These are phyloP conservation scores for Phialophora chinensis DNA, from an alignment of 2,329 filamentous ascomycete species.

Conservation along the genomic window DNA sequence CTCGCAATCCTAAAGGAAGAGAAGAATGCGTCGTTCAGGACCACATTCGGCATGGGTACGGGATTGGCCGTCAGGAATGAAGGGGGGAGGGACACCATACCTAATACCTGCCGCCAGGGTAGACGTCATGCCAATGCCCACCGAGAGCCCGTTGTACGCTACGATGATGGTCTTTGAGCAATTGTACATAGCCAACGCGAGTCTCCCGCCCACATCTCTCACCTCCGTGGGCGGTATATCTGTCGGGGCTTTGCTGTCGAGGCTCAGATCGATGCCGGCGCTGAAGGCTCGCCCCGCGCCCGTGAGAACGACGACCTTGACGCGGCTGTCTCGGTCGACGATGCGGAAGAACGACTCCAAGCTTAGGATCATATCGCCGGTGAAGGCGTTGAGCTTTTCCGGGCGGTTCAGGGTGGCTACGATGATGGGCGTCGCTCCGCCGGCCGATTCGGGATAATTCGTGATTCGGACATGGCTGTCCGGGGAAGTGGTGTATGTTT, in stretches of 20 bases:
- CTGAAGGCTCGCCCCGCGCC: conserved; percentile 41
- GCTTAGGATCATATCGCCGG: conserved; percentile 56
- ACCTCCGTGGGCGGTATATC: conserved; percentile 12
- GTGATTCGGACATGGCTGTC: conserved; percentile 16
- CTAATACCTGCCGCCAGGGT: conserved; percentile 63
- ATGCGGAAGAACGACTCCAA: conserved; percentile 45
- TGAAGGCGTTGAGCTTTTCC: conserved; percentile 65
- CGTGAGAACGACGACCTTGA: conserved; percentile 25
- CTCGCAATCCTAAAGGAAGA: conserved; percentile 53
- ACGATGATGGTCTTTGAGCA: conserved; percentile 22
- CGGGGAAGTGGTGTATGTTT: conserved; percentile 8
- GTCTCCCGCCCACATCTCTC: conserved; percentile 13
- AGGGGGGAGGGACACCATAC: not conserved
- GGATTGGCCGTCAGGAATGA: not conserved
- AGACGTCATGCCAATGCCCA: conserved; percentile 62
- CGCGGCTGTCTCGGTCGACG: conserved; percentile 26
- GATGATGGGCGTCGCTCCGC: conserved; percentile 47
- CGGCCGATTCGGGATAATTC: conserved; percentile 12
- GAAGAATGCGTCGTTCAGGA: not conserved
- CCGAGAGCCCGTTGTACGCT: conserved; percentile 21
- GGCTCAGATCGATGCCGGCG: conserved; percentile 20
- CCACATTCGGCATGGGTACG: not conserved
- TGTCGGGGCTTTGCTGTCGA: conserved; percentile 7
- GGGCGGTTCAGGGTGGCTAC: conserved; percentile 62
- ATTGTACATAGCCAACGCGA: conserved; percentile 23